These are phyloP conservation scores for Pelargonium nanum DNA, from an alignment of 345 rosid species.

Conservation along the genomic window DNA sequence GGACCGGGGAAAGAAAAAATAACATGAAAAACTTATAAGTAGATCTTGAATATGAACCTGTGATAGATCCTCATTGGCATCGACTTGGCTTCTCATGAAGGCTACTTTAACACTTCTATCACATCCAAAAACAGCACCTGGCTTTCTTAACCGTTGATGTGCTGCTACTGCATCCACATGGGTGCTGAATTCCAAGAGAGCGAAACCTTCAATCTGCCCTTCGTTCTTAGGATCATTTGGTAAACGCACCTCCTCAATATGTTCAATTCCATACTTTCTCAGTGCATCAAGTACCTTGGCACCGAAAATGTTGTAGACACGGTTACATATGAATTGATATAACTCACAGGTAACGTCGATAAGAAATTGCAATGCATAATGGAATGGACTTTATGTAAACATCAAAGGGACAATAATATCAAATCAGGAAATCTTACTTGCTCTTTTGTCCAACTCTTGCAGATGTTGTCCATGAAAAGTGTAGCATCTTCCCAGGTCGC, in stretches of 20 bases:
- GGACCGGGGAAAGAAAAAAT: neutral
- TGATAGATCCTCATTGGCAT: neutral
- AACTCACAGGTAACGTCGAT: neutral
- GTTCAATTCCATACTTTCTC: conserved; percentile 13
- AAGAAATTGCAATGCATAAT: neutral
- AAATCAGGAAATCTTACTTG: conserved; percentile 10
- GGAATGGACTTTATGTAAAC: neutral
- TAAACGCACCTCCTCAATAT: conserved; percentile 9
- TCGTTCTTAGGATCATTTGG: conserved; percentile 6
- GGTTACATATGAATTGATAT: neutral
- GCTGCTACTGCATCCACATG: conserved; percentile 12
- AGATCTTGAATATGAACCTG: conserved; percentile 3
- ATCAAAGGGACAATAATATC: neutral
- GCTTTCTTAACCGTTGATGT: conserved; percentile 5
- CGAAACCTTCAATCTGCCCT: conserved; percentile 11
- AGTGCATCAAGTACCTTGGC: conserved; percentile 12
- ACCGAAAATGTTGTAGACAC: neutral
- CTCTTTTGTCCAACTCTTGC: conserved; percentile 18
- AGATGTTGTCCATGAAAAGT: conserved; percentile 13
- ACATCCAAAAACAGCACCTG: conserved; percentile 11
- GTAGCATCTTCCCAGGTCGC: conserved; percentile 1
- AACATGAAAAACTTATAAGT: neutral
- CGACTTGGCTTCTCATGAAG: conserved; percentile 6
- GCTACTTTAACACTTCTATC: conserved; percentile 8
- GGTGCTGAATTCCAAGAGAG: conserved; percentile 11